Base-by-base conservation (phyloP, 2,329 filamentous ascomycete genomes). In the Pestalotiopsis sp. region DNA sequence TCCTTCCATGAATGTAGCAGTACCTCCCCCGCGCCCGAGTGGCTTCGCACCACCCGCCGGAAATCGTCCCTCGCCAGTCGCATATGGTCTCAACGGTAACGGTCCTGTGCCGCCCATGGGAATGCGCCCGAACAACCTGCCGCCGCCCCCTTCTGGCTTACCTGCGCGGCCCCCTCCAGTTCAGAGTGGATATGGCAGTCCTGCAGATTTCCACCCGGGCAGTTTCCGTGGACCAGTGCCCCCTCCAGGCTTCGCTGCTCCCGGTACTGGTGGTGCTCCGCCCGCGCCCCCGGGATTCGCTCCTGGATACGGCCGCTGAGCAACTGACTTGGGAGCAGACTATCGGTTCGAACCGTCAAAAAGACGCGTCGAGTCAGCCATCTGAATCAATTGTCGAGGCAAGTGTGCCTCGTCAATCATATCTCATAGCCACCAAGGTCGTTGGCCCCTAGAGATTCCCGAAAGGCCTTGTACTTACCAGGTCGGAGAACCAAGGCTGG, bases 151-250 rank as follows among this genome's bases (percentile, higher is more conserved):
- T 41, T 86, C 87, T 20, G 83, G 83, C 1, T 71, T 85, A 31
- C 91, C 92, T 52, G 90, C 91, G 68, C 84, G 91, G 52, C 92
- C 92, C n/a, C 92, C 92, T 4, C 90, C 90, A 20, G 89, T 86
- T 17, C 59, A 61, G 74, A 89, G 83, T 64, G 90, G 90, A 1
- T 92, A 92, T 76, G 91, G 91, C 57, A 91, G 91, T 11, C 90
- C 88, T 14, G 85, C 87, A 67, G 82, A 84, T 66, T 86, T 86
- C 74, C 79, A 83, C 62, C 84, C 84, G 3, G 80, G 83, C 57
- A 81, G 80, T 68, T 81, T 82, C 74, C 83, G 81, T 36, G 80
- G 83, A 12, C 85, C 86, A 31, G 78, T 79, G 31, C 74, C 76
- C 3, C 79, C 80, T 25, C 82, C 85, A 63, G 85, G 85, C 1